Conservation (phyloP, 2,329 filamentous ascomycete species). For the Hypomyces perniciosus region DNA sequence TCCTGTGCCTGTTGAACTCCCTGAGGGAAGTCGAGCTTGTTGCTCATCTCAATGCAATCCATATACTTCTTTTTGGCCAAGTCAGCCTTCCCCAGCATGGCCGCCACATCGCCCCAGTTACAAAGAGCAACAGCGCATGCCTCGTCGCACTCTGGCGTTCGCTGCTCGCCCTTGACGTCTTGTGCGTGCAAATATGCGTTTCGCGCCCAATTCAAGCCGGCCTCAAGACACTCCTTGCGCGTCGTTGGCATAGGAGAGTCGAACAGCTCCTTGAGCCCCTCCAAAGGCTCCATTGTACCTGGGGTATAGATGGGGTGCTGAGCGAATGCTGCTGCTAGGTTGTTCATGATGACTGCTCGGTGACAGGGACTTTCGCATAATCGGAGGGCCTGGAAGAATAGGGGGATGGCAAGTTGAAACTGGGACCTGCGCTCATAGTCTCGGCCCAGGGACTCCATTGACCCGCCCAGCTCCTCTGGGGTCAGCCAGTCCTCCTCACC, state of each 20-base stretch:
- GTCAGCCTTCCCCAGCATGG: conserved; percentile 60
- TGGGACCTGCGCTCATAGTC: conserved; percentile 69
- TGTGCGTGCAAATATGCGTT: conserved; percentile 66
- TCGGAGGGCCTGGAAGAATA: conserved; percentile 79
- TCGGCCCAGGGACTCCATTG: conserved; percentile 68
- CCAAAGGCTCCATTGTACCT: conserved; percentile 20
- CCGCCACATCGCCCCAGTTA: conserved; percentile 78
- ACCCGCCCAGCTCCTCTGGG: conserved; percentile 64
- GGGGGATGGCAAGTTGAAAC: conserved; percentile 74
- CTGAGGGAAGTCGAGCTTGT: conserved; percentile 44
- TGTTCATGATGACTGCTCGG: conserved; percentile 80
- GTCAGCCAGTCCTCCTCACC: conserved; percentile 67
- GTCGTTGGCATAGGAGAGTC: conserved; percentile 35
- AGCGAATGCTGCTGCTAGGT: conserved; percentile 66
- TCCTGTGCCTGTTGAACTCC: conserved; percentile 48
- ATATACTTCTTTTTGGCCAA: conserved; percentile 64
- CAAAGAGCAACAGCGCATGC: conserved; percentile 80
- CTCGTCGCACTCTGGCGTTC: conserved; percentile 74
- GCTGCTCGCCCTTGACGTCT: conserved; percentile 57
- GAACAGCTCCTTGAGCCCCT: conserved; percentile 23
- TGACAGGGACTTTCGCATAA: conserved; percentile 66
- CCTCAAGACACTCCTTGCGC: conserved; percentile 57
- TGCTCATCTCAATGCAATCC: conserved; percentile 59
- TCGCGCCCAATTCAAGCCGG: conserved; percentile 70
- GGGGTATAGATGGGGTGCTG: conserved; percentile 50